Base-by-base conservation (phyloP, 495 filamentous ascomycete species). In the Pyrenula massariospora region DNA sequence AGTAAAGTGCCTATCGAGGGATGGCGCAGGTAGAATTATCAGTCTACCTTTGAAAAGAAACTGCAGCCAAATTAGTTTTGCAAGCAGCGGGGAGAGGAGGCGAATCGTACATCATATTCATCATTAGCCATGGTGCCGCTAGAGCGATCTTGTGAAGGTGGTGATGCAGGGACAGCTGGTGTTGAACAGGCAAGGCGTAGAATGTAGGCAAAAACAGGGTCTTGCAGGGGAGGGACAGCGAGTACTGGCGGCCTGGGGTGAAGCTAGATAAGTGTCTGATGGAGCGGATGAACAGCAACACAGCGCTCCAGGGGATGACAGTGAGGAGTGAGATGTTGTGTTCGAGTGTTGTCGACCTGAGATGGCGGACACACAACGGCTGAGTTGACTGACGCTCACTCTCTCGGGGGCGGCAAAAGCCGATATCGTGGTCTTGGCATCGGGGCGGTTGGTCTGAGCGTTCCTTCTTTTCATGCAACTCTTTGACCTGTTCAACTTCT, bases 41-140 rank as follows among this genome's bases (percentile, higher is more conserved):
- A 56, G 59, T 61, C 59, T 78, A 95, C 91, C 91, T 88, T 99
- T 99, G 85, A 99, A 99, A 66, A 99, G 88, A 71, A 96, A 99
- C 94, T 99, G 67, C 22, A 48, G 55, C 58, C 53, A 60, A 54
- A 50, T 61, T 57, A 60, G 56, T 55, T 58, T 53, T 56, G 48
- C 49, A 50, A 50, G 23, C 54, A 56, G 11, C n/a, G 31, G 36
- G 58, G 49, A 24, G 54, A 42, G 22, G 53, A 47, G 49, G 42
- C 23, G 50, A 25, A 10, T 79, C 94, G 82, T 75, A 98, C 93
- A 87, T 99, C 93, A 75, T 99, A 97, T 78, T 99, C 94, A 77
- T 99, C 94, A 84, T 99, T 99, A 65, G 94, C 94, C 94, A 99
- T 99, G 70, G 59, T 74, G 68, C 5, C 31, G 31, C 31, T 5